Base-by-base conservation (phyloP, 768 basidiomycete genomes). In the Leucocoprinus sp. region DNA sequence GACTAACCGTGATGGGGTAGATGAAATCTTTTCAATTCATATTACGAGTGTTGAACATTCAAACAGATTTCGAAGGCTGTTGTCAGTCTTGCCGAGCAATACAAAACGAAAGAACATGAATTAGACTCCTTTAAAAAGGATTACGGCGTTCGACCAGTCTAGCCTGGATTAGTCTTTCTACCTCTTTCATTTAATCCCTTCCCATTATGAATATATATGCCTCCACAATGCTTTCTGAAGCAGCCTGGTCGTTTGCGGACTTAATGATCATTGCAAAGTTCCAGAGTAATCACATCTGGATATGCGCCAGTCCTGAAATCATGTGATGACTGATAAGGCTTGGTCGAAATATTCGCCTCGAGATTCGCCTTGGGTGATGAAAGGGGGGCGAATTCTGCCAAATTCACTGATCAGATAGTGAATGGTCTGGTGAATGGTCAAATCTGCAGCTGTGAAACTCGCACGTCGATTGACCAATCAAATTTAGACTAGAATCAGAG, bases 1-100 rank as follows among this genome's bases (percentile, higher is more conserved):
- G 62, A 89, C 83, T n/a, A 97, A 93, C 57, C 72, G 78, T 41
- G 84, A 92, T 57, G 89, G 90, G 49, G 92, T 93, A 57, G 52
- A 84, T 68, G 4, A 17, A 50, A 27, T 14, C 18, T 53, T 28
- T 36, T 35, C 42, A 5, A 17, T 29, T 4, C 22, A n/a, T 33
- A 26, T 44, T 27, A 48, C 53, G 37, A 57, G 37, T 5, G 43
- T 61, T 48, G 54, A 50, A 28, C 29, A 19, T 41, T 37, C 34
- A 41, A 52, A 38, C 60, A 96, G 89, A 95, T 98, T 52, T 78
- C 75, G 50, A 83, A 82, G 50, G 88, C 92, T 18, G 71, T 97
- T 37, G 61, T 79, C 23, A 84, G 69, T 35, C 72, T 98, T 48
- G 70, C 84, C 21, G 83, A 84, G 51, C 90, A 92, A 65, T 93